Conservation (phyloP, 179 eudicot genomes). For the Beta corolliflora region DNA sequence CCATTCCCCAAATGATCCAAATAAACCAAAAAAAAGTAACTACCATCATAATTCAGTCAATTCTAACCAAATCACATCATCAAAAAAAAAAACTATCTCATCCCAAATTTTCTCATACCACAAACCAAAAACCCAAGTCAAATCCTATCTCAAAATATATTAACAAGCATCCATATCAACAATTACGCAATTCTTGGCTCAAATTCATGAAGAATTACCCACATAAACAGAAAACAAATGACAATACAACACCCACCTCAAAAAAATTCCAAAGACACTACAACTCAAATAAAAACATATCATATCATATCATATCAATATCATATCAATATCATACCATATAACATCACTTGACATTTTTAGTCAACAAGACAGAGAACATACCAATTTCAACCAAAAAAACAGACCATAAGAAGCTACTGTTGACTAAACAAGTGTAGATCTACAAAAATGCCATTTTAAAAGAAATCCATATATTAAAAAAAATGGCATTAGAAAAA, state of each 20-base stretch:
- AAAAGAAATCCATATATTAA: background rate
- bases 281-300: too few species aligned
- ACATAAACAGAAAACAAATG: too few species aligned
- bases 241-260: too few species aligned
- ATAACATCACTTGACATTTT: too few species aligned
- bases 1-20: background rate
- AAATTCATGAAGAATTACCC: too few species aligned
- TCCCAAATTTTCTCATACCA: background rate
- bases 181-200: background rate
- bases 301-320: too few species aligned
- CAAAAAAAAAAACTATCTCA: background rate
- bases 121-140: background rate
- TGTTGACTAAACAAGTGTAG: constrained; percentile 13
- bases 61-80: background rate
- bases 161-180: background rate
- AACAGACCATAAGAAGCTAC: too few species aligned
- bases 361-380: too few species aligned
- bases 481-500: background rate
- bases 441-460: constrained; percentile 27
- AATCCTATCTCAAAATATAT: background rate
- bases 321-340: too few species aligned
- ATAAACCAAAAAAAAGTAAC: background rate
- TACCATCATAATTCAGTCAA: background rate
- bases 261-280: too few species aligned
- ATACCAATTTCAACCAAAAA: background rate